These are phyloP conservation scores for Phaeotremella fagi DNA, from an alignment of 768 basidiomycete species.

Conservation along the genomic window DNA sequence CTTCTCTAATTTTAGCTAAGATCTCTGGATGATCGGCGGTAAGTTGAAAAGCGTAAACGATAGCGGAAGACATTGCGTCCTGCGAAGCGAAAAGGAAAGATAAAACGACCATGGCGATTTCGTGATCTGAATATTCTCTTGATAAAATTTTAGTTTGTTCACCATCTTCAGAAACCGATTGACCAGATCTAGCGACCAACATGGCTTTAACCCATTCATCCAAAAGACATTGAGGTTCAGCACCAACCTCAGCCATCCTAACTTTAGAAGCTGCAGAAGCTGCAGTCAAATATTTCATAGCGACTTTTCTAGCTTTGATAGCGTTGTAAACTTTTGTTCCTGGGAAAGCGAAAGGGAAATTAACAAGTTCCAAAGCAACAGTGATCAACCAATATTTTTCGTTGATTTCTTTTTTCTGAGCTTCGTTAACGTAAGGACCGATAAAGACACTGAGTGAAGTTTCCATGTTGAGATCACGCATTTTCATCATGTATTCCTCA, in stretches of 20 bases:
- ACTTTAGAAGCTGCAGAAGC: constrained; percentile 76
- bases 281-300: constrained; percentile 61
- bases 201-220: constrained; percentile 85
- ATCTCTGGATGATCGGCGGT: constrained; percentile 87
- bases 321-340: constrained; percentile 96
- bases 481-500: constrained; percentile 68
- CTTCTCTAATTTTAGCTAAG: constrained; percentile 79
- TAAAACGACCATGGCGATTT: constrained; percentile 96
- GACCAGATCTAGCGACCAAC: constrained; percentile 53
- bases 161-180: constrained; percentile 36
- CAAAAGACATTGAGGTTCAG: constrained; percentile 78
- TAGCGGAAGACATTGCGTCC: constrained; percentile 96
- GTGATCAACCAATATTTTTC: constrained; percentile 97
- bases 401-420: constrained; percentile 72
- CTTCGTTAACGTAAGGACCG: constrained; percentile 78
- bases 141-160: constrained; percentile 62
- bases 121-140: constrained; percentile 77
- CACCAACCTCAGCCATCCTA: constrained; percentile 68
- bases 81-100: constrained; percentile 95
- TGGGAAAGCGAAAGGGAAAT: constrained; percentile 91
- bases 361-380: constrained; percentile 90
- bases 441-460: constrained; percentile 95
- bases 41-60: constrained; percentile 95
- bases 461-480: constrained; percentile 93
- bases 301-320: constrained; percentile 80